Evolutionary conservation across 148 eudicot genomes (phyloP), one percentile per base, ranked within the genome.

Genomic region (Suaeda aralocaspica): DNA sequence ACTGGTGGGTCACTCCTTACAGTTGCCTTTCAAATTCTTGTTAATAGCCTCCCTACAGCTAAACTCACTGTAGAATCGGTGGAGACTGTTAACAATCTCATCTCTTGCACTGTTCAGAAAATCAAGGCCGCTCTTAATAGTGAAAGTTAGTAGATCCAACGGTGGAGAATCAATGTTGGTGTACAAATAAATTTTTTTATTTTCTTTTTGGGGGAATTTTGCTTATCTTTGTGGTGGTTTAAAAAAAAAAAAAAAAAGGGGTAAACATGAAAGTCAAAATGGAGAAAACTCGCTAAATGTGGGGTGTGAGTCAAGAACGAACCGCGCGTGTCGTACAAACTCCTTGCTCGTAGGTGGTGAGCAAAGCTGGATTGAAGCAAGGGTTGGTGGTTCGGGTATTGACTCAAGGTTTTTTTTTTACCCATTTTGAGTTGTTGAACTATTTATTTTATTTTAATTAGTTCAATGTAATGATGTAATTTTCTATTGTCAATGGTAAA

Each of bases 321-420:
- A 92, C 98, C 96, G 81, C 86, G 84, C 51, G 72, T 50, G 77
- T 57, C 25, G 58, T 42, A 39, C 64, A 39, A 71, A 75, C 66
- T 71, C 82, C 85, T 80, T 72, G 82, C 69, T 41, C 25, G 64
- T 66, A 64, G 34, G 34, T 72, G 59, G 66, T 55, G 31, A 33
- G 10, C n/a, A 16, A 8, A 51, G 16, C 45, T 46, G 50, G 33
- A 49, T 67, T 29, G 67, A 21, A 41, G 80, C 72, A 55, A 76
- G 85, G 91, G 83, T 76, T 76, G 82, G 92, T 89, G 98, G 98
- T 92, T 92, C 96, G 98, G 93, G 98, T 85, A 92, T 92, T 92
- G 98, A 92, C 98, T 92, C 90, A 61, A 76, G 60, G 67, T 63
- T 66, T 69, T 45, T 45, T 64, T 45, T 64, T 52, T 59, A 72